Evolutionary conservation across 2,329 filamentous ascomycete species (phyloP).

Genomic region (Thermothelomyces thermophilus): DNA sequence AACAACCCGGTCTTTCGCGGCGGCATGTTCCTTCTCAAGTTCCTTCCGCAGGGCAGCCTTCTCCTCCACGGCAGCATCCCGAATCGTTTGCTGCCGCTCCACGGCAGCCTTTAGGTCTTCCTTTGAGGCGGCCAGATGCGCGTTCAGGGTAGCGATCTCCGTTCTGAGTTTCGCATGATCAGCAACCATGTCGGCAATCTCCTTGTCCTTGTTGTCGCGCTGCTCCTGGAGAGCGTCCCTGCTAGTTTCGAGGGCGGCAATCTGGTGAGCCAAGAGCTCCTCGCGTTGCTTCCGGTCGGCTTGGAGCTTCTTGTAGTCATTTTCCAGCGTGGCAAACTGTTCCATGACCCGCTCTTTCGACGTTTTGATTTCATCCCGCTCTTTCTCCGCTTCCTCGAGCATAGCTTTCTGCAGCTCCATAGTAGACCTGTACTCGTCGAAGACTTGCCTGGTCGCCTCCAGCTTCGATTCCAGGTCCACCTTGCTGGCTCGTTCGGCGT

Average conservation of each 20-base stretch:
- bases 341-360: constrained; percentile 22
- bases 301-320: constrained; percentile 18
- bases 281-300: constrained; percentile 22
- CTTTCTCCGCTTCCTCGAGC: constrained; percentile 32
- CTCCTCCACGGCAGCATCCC: constrained; percentile 23
- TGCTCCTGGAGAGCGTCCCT: constrained; percentile 22
- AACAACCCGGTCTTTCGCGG: constrained; percentile 1
- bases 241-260: constrained; percentile 21
- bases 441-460: constrained; percentile 27
- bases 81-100: constrained; percentile 23
- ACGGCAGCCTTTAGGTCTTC: constrained; percentile 18
- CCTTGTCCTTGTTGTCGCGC: constrained; percentile 23
- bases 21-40: constrained; percentile 21
- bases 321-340: constrained; percentile 15
- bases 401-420: constrained; percentile 32
- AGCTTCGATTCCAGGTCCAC: constrained; percentile 27
- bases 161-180: constrained; percentile 18
- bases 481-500: constrained; percentile 21
- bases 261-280: constrained; percentile 19
- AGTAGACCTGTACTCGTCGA: constrained; percentile 32
- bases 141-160: constrained; percentile 9
- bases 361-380: constrained; percentile 29
- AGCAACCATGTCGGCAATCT: constrained; percentile 20
- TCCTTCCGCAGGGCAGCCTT: constrained; percentile 23
- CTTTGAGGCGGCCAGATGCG: constrained; percentile 12